Evolutionary conservation across 2,329 filamentous ascomycete genomes (phyloP), one percentile per base, ranked within the genome.

Genomic region (Fusarium pseudocircinatum): DNA sequence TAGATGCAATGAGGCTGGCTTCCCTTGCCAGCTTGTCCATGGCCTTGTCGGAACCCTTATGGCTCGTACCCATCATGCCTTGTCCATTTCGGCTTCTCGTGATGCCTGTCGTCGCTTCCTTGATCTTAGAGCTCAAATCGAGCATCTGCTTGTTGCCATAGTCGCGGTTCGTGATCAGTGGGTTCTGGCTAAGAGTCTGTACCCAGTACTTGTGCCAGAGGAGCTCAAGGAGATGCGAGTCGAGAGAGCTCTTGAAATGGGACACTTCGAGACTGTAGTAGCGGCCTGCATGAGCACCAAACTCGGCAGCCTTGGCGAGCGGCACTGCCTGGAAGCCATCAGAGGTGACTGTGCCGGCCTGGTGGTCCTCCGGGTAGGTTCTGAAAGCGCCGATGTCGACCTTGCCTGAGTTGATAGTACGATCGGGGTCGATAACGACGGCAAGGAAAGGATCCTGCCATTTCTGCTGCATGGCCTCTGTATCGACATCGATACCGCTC

Each of bases 181-280:
- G 95, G 76, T 91, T 96, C 77, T 97, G 94, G 37, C 94, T 97
- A 26, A 99, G 89, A 11, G 96, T 99, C 79, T 97, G 94, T 39
- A 98, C 95, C 96, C 95, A 97, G 86, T 99, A 99, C 83, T 98
- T 98, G 86, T 98, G 97, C 96, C 96, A 98, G 36, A 99, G 87
- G 58, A 94, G 88, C 79, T 97, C 94, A 10, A 99, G 87, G 30
- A 99, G 87, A 77, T 95, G 93, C 4, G 91, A 89, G 83, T 99
- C 96, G 34, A 99, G 91, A 0, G 93, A 93, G 72, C 94, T 96
- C 85, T 98, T 98, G 88, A 94, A 99, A 83, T 97, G 94, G 37
- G 94, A 94, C 20, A 98, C 93, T 70, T 97, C 93, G 11, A 99
- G 88, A 20, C 93, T 88, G 83, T 99, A 99, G 85, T 99, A 99